Conservation (phyloP, 352 stramenopile species). For the Globisporangium irregulare region DNA sequence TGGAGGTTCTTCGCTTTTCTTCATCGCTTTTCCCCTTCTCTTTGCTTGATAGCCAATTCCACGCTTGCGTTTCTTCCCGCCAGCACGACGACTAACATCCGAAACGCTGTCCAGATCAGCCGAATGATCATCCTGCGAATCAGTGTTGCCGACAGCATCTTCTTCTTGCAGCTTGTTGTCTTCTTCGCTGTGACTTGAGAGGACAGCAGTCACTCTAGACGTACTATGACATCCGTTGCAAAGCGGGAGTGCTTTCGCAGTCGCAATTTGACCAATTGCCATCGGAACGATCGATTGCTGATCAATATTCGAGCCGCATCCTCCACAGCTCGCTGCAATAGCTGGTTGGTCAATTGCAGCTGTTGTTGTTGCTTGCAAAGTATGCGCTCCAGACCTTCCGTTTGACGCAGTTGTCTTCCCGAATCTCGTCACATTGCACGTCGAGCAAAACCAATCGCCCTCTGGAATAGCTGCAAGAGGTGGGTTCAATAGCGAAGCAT, state of each 20-base stretch:
- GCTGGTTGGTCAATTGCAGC: not conserved
- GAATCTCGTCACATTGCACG: conserved; percentile 1
- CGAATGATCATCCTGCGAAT: not conserved
- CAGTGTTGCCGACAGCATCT: not conserved
- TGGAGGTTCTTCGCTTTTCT: not conserved
- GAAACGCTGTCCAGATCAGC: not conserved
- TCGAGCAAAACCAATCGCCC: conserved; percentile 46
- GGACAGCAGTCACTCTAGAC: not conserved
- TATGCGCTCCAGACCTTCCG: no score
- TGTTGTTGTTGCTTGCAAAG: not conserved
- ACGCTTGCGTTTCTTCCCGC: conserved; percentile 33
- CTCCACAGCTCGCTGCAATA: not conserved
- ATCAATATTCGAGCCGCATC: not conserved
- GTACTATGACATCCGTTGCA: not conserved
- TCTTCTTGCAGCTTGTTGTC: not conserved
- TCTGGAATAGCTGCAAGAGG: conserved; percentile 39
- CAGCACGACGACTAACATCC: not conserved
- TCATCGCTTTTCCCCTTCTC: conserved; percentile 7
- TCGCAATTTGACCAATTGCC: not conserved
- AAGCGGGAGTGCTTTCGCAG: not conserved
- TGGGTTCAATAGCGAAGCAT: conserved; percentile 42
- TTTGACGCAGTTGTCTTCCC: not conserved
- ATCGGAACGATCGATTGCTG: not conserved
- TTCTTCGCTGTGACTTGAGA: not conserved
- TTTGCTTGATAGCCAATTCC: conserved; percentile 15